Conservation (phyloP, 495 filamentous ascomycete genomes). For the Podospora conica region DNA sequence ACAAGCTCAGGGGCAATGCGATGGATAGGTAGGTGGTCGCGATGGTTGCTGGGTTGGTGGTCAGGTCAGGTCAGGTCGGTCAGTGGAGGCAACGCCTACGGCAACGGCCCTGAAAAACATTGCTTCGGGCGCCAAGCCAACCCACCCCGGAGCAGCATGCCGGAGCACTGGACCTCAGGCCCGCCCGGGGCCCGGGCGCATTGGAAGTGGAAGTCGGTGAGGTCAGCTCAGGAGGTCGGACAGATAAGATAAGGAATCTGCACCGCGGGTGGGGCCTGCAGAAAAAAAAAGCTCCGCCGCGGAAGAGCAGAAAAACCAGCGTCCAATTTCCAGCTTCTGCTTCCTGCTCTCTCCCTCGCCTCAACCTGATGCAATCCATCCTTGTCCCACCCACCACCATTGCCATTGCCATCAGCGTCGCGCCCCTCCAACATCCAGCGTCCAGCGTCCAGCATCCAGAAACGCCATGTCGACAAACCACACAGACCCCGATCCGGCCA, state of each 20-base stretch:
- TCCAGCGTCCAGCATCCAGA: not conserved
- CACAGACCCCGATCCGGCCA: conserved; percentile 14
- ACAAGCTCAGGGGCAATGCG: conserved; percentile 4
- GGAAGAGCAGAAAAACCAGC: conserved; percentile 2
- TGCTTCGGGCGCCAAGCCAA: conserved; percentile 1
- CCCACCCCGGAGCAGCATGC: not conserved
- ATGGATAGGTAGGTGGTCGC: conserved; percentile 6
- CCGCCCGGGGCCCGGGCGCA: no score
- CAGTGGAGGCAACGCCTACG: not conserved
- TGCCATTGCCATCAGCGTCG: not conserved
- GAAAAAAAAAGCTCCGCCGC: not conserved
- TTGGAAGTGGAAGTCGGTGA: no score
- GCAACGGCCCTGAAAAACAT: conserved; percentile 4
- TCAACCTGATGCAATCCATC: conserved; percentile 1
- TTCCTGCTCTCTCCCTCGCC: conserved; percentile 1
- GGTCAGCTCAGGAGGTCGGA: no score
- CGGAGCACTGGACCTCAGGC: not conserved
- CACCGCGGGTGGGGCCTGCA: not conserved
- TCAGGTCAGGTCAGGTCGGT: not conserved
- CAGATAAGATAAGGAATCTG: conserved; percentile 28
- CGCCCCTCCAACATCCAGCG: not conserved
- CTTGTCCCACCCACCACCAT: not conserved
- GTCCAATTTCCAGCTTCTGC: conserved; percentile 2
- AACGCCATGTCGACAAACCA: conserved; percentile 17
- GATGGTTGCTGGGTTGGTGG: not conserved